phyloP scores from a whole-genome alignment of 2,329 filamentous ascomycete species.

The Diaporthe sp. region DNA sequence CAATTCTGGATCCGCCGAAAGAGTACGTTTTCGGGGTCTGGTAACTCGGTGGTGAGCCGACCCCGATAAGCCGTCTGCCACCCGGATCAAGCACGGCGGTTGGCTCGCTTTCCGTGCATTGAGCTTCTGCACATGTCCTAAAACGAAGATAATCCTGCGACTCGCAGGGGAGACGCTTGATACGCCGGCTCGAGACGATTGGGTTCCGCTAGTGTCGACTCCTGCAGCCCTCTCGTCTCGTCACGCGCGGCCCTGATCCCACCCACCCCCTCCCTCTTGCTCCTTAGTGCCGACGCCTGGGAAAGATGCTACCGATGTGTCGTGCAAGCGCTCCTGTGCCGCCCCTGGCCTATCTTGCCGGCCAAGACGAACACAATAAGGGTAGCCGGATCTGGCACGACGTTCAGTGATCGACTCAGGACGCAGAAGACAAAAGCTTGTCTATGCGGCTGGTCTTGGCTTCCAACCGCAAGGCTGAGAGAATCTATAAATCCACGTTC shows the following conservation, averaged over 20 bases:
- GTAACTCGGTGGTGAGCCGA: constrained; percentile 6
- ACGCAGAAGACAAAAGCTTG: constrained; percentile 29
- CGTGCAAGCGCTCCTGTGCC: constrained; percentile 30
- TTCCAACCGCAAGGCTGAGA: constrained; percentile 31
- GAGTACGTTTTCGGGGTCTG: neutral
- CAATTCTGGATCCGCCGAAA: neutral
- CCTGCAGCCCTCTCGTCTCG: constrained; percentile 27
- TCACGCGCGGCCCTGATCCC: constrained; percentile 27
- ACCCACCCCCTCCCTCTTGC: neutral
- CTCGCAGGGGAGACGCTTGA: constrained; percentile 13
- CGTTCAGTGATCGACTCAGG: constrained; percentile 24
- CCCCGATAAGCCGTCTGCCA: neutral
- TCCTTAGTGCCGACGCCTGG: constrained; percentile 24
- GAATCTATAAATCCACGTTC: neutral
- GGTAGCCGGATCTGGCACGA: constrained; percentile 28
- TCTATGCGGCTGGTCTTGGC: constrained; percentile 31
- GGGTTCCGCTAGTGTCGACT: constrained; percentile 19
- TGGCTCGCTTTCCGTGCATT: constrained; percentile 33
- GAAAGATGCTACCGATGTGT: constrained; percentile 7
- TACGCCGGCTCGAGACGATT: constrained; percentile 12
- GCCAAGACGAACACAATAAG: constrained; percentile 26
- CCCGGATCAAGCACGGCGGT: constrained; percentile 13
- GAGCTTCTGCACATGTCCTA: constrained; percentile 25
- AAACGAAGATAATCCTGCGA: constrained; percentile 21
- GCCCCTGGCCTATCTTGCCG: constrained; percentile 4